Conservation (phyloP, 805 yeast species). For the Ogataea methanolica region DNA sequence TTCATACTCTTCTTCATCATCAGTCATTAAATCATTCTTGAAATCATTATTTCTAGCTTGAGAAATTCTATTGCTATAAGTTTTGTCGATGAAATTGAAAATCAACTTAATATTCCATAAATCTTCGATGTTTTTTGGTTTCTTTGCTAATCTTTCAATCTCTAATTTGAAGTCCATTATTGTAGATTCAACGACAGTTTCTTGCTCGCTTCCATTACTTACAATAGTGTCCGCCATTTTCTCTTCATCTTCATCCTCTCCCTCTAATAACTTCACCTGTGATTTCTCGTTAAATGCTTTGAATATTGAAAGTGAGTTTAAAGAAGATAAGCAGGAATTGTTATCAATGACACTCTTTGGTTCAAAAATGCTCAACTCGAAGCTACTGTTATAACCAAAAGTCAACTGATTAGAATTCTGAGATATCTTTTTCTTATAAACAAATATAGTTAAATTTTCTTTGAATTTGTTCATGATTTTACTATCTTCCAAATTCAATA, state of each 20-base stretch:
- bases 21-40: constrained; percentile 4
- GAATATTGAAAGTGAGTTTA: constrained; percentile 18
- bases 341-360: not conserved
- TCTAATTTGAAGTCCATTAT: constrained; percentile 55
- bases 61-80: not conserved
- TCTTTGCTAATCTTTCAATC: constrained; percentile 36
- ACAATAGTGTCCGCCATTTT: constrained; percentile 7
- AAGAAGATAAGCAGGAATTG: not conserved
- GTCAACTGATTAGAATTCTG: constrained; percentile 23
- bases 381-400: constrained; percentile 2
- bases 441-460: constrained; percentile 43
- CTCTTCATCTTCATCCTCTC: not conserved
- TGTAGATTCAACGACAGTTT: constrained; percentile 31
- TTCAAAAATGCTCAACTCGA: not conserved
- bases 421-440: constrained; percentile 42
- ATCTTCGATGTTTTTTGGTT: constrained; percentile 45
- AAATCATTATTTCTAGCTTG: not conserved
- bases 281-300: constrained; percentile 8
- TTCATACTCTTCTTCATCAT: constrained; percentile 1
- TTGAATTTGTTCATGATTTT: constrained; percentile 38
- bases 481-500: constrained; percentile 31
- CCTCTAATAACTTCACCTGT: not conserved
- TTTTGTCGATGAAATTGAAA: constrained; percentile 53
- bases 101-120: constrained; percentile 60
- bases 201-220: constrained; percentile 10